Base-by-base conservation (phyloP, 352 stramenopile species). In the Pythium rhizo-oryzae region DNA sequence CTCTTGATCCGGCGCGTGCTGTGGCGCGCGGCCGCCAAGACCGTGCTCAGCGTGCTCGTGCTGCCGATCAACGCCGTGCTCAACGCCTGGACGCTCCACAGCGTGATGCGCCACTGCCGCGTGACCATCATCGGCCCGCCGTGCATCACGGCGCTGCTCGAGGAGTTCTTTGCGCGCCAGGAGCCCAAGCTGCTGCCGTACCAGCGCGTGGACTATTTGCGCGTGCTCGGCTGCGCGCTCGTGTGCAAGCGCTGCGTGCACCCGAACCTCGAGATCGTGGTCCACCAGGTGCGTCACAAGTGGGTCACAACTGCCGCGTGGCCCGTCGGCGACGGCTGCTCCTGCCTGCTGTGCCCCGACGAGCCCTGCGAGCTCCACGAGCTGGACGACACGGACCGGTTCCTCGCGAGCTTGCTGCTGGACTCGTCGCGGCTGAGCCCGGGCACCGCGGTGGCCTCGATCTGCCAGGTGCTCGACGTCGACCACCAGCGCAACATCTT, bases 191-290 rank as follows among this genome's bases (percentile, higher is more conserved):
- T 82, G n/a, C 59, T 68, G n/a, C 77, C 80, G 7, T 62, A 69
- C 23, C 75, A 87, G 47, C 77, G 80, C 13, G 80, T 88, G 3
- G 77, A 88, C 18, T 88, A 82, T 59, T 65, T 85, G 64, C 76
- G 80, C 13, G 70, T 71, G 9, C 59, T 88, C 28, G 80, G 80
- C 39, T 80, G 73, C 25, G 63, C 67, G 1, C 37, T 88, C 1
- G 80, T 88, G 8, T 81, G 74, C 57, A 88, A 88, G 65, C 77
- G 74, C 1, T 72, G 67, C 0, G 69, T 85, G n/a, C 80, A 82
- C 25, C 78, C 80, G 2, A 88, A 88, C 44, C 24, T 84, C n/a
- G 78, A 88, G 70, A 82, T 85, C 50, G 82, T 88, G 73, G 65
- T 88, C 19, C 71, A 81, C 44, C 75, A 79, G 23, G 63, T 88